Evolutionary conservation across 2,329 filamentous ascomycete species (phyloP), one percentile per base, ranked within the genome.

Genomic region (Graphilbum fragrans): DNA sequence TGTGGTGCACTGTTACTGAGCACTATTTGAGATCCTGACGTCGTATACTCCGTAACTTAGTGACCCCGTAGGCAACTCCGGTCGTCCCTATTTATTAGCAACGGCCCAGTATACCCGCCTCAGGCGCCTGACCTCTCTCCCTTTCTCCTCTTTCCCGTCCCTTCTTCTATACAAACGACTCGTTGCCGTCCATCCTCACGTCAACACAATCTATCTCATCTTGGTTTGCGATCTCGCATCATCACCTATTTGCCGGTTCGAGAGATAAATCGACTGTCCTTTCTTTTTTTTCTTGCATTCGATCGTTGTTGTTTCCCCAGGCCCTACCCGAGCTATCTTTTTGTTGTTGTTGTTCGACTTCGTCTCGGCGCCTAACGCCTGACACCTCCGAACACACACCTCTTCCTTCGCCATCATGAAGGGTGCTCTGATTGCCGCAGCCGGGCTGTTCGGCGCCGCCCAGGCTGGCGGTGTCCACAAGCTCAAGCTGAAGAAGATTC

Each of bases 401-500:
- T 21, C 16, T 27, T 38, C 37, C 14, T 36, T 34, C 35, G 32
- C 34, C 33, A 65, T 71, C 52, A 96, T 95, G 90, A 95, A 93
- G 81, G 79, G 79, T 64, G 70, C 80, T 66, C 69, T 87, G 57
- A 71, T 86, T 61, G 81, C 45, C 41, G 48, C 86, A 66, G 79
- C 80, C 57, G 73, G 80, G 69, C 77, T 93, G 72, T 73, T 88
- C 58, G 83, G 84, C 70, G 79, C 82, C 19, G 83, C 83, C 60
- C 75, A 84, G 59, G 90, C 86, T 17, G 25, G 38, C 54, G 86
- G 80, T 56, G 73, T 94, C 52, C 86, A 96, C 78, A 93, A 86
- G 74, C 82, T 95, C 76, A 92, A 93, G 75, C 81, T 98, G 58
- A 84, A 95, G 76, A 98, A 98, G 82, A 70, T 96, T 48, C 82